Conservation (phyloP, 495 filamentous ascomycete species). For the Penicillium coffeae region DNA sequence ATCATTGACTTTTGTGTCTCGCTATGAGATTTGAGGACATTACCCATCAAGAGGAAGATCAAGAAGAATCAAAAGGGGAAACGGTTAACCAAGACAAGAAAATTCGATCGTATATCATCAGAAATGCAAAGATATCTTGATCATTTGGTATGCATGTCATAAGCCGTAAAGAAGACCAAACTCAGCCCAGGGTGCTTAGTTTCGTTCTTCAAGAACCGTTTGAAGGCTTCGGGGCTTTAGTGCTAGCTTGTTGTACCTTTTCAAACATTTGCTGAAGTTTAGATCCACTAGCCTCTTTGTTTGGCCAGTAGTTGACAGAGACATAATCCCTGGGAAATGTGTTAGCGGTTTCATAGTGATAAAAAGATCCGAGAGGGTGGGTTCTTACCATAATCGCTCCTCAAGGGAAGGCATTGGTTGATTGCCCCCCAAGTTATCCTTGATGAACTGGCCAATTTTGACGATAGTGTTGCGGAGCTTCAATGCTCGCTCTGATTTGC, state of each 20-base stretch:
- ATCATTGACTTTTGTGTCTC: slow-evolving; percentile 9
- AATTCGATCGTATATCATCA: slow-evolving; percentile 9
- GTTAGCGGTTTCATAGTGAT: slow-evolving; percentile 1
- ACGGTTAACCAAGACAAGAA: not conserved
- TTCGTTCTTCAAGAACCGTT: slow-evolving; percentile 18
- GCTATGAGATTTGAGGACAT: not conserved
- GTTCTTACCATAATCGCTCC: slow-evolving; percentile 47
- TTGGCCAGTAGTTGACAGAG: slow-evolving; percentile 47
- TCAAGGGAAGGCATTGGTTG: slow-evolving; percentile 38
- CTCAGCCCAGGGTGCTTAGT: not conserved
- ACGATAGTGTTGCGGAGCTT: slow-evolving; percentile 43
- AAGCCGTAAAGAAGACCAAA: not conserved
- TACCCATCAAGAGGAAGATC: slow-evolving; percentile 1
- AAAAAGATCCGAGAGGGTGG: too few relatives aligned
- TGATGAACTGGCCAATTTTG: slow-evolving; percentile 49
- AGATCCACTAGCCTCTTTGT: slow-evolving; percentile 41
- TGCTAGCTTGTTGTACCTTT: slow-evolving; percentile 37
- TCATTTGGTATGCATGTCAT: not conserved
- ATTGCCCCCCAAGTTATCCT: slow-evolving; percentile 30
- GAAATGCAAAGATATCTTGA: not conserved
- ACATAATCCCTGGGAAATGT: slow-evolving; percentile 42
- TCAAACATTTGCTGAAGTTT: slow-evolving; percentile 49
- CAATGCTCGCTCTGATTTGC: slow-evolving; percentile 52
- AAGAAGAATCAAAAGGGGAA: not conserved
- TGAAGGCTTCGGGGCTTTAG: slow-evolving; percentile 21